A percentile compares a stretch with the other conserved stretches of the same genome.
These are phyloP conservation scores for Kitagawia praeruptora DNA, from an alignment of 129 eudicot genomes.

Conservation along the genomic window DNA sequence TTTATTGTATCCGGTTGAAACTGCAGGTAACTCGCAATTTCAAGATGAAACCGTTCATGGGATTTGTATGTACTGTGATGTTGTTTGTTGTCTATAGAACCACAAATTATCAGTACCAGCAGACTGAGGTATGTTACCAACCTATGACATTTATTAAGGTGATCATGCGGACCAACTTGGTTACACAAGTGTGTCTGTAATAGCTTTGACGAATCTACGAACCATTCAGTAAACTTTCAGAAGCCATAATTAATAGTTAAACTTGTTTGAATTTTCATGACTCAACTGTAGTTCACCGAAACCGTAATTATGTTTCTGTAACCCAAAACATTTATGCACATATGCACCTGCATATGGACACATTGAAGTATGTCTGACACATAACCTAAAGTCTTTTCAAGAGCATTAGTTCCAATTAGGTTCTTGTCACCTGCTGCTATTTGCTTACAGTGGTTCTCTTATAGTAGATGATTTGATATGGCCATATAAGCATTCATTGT, in stretches of 20 bases:
- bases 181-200: background rate
- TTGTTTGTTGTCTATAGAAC: conserved; percentile 84
- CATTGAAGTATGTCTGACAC: background rate
- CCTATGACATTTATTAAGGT: background rate
- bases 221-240: background rate
- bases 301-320: background rate
- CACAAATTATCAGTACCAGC: conserved; percentile 79
- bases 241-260: background rate
- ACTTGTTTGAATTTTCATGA: background rate
- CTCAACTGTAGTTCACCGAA: background rate
- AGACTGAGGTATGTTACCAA: conserved; percentile 60
- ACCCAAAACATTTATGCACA: background rate
- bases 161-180: background rate
- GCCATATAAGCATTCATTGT: background rate
- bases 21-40: conserved; percentile 53
- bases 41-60: conserved; percentile 74
- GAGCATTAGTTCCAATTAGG: background rate
- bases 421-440: background rate
- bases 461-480: background rate
- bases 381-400: background rate
- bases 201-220: background rate
- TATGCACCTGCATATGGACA: background rate
- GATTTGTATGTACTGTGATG: conserved; percentile 66
- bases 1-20: conserved; percentile 12
- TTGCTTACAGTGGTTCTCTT: background rate